A percentile compares a stretch with the other conserved stretches of the same genome.
Evolutionary conservation across 495 filamentous ascomycete species (phyloP).

Genomic region (Aspergillus panamensis): DNA sequence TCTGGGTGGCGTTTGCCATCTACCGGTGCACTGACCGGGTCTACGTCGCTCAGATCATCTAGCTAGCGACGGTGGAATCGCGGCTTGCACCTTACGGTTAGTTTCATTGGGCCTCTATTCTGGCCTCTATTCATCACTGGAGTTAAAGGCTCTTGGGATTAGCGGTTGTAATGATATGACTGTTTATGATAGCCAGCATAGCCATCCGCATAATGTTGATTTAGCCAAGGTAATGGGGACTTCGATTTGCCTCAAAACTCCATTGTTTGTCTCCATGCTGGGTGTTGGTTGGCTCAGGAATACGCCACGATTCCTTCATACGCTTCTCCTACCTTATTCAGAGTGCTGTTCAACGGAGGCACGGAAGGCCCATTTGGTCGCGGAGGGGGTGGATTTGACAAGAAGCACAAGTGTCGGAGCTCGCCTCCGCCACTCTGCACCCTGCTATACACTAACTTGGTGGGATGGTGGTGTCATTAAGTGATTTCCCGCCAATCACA

Average conservation of each 20-base stretch:
- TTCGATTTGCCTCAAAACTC: too few species aligned
- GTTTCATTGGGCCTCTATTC: slow-evolving; percentile 41
- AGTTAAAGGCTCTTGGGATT: slow-evolving; percentile 34
- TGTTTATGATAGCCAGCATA: too few species aligned
- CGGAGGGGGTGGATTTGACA: neutral
- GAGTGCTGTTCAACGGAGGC: neutral
- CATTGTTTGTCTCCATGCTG: too few species aligned
- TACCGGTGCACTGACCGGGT: slow-evolving; percentile 43
- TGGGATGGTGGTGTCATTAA: too few species aligned
- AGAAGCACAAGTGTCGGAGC: neutral
- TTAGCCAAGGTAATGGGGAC: neutral
- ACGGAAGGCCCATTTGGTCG: neutral
- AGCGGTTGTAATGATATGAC: slow-evolving; percentile 37
- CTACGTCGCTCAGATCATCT: slow-evolving; percentile 40
- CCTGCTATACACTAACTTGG: too few species aligned
- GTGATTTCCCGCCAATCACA: too few species aligned
- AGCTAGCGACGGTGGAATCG: slow-evolving; percentile 35
- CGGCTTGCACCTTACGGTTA: slow-evolving; percentile 26
- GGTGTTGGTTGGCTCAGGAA: too few species aligned
- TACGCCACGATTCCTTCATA: neutral
- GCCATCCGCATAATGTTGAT: neutral
- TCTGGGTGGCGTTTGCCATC: slow-evolving; percentile 42
- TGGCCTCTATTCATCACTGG: slow-evolving; percentile 42
- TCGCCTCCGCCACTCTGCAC: too few species aligned
- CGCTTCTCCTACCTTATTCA: neutral